Evolutionary conservation across 2,329 filamentous ascomycete species (phyloP), one percentile per base, ranked within the genome.

Genomic region (Colletotrichum musicola): DNA sequence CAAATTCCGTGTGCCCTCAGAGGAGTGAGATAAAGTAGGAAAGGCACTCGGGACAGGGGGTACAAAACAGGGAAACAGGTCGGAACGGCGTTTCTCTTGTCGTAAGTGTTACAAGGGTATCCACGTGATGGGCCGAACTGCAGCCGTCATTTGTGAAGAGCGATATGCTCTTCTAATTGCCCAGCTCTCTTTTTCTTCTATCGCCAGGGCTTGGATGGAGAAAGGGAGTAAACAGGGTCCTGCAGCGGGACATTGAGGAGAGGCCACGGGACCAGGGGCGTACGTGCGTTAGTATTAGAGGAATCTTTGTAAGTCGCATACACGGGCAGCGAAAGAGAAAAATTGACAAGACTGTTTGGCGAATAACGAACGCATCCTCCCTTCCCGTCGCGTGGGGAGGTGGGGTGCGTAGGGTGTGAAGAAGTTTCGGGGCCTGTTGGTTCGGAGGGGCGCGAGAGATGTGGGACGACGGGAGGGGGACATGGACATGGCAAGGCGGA

Each of bases 101-200:
- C 30, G 22, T 2, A 35, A 35, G 30, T 35, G 30, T 40, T 25
- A 3, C 25, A 40, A 38, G 49, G 38, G 60, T 59, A 68, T 44
- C 55, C 65, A 68, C 65, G 65, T 68, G 65, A 68, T 64, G 62
- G 55, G 18, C 35, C 42, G 22, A 63, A 16, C 49, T 56, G 62
- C 55, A 61, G 65, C 49, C 64, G 49, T 62, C 42, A 68, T 65
- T 68, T 64, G 65, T 38, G 30, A 35, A 35, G 30, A 7, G 7
- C 30, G 30, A 35, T 35, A 35, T 35, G 30, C 7, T 51, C 18
- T 54, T 38, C 18, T 42, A 30, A 16, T 35, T n/a, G 22, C 22
- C 49, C 18, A 16, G 20, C 40, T 51, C 16, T 40, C 14, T 61
- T 30, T 6, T 27, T 27, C 16, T 51, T 27, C 50, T 42, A 25